Base-by-base conservation (phyloP, 1,284 basidiomycete species). In the Cutaneotrichosporon arboriforme region DNA sequence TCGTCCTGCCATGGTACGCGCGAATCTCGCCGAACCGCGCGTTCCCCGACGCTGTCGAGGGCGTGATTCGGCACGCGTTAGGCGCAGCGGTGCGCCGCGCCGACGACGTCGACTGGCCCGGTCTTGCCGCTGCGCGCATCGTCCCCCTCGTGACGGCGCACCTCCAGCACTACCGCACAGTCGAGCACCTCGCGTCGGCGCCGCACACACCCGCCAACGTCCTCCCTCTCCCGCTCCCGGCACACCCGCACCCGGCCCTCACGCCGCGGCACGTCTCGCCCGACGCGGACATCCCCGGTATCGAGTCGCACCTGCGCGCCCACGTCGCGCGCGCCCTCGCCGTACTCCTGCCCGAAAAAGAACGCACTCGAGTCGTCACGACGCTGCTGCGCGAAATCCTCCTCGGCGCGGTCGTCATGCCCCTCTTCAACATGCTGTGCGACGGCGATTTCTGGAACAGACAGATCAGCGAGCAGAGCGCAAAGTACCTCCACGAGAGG, bases 361-460 rank as follows among this genome's bases (percentile, higher is more conserved):
- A 93, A 14, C 76, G 77, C 48, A 93, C 90, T 64, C 79, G 78
- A 44, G 84, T 84, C 1, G 79, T 96, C 31, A 80, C 75, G 49
- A 83, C 87, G 36, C 83, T 90, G 13, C 83, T 83, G 14, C 78
- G 90, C 42, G 94, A 98, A 73, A 81, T 97, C 61, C 77, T 88
- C 3, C 82, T 88, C 5, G 93, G 89, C 65, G 78, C 85, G 1
- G 83, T 96, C 5, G 69, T 97, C 31, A 83, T 87, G 65, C 90
- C 93, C 3, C 73, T 94, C 51, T 85, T 97, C 78, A 89, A 97
- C 51, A 88, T 93, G 84, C 68, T 97, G 41, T 81, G 87, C 46
- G 93, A 97, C 69, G 88, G 91, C 15, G 94, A 97, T 72, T 96
- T 96, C 62, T 97, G 92, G 90, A 97, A 97, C 75, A 80, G 84